Percentiles rank a stretch among this genome's conserved stretches.
Evolutionary conservation across 2,329 filamentous ascomycete species (phyloP).

Genomic region (Alternaria incomplexa): DNA sequence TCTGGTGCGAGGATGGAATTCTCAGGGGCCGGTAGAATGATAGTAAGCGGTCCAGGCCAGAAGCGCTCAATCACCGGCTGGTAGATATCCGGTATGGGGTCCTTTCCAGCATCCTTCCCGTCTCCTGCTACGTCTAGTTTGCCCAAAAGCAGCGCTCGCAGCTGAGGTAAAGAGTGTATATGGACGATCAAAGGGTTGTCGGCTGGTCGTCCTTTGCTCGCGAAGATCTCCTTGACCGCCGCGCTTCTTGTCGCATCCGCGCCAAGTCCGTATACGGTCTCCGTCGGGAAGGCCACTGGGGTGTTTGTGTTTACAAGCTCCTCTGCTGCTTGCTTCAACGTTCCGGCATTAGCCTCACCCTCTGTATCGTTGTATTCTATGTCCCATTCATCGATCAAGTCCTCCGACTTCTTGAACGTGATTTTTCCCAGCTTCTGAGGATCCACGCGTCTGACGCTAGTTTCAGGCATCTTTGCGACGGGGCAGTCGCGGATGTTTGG

Average conservation of each 20-base stretch:
- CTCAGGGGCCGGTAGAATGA: conserved; percentile 79
- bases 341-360: conserved; percentile 53
- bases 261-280: conserved; percentile 97
- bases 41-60: conserved; percentile 94
- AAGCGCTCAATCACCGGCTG: conserved; percentile 77
- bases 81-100: conserved; percentile 76
- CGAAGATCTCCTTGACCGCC: conserved; percentile 90
- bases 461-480: conserved; percentile 38
- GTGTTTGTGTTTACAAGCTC: conserved; percentile 69
- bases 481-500: conserved; percentile 4
- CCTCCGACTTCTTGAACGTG: conserved; percentile 35
- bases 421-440: conserved; percentile 49
- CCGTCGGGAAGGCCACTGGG: conserved; percentile 94
- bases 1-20: conserved; percentile 79
- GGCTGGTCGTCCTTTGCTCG: conserved; percentile 84
- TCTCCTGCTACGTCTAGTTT: conserved; percentile 10
- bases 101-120: conserved; percentile 18
- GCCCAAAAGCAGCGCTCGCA: conserved; percentile 65
- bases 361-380: conserved; percentile 35
- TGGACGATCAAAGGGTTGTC: conserved; percentile 98
- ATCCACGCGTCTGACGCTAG: conserved; percentile 48
- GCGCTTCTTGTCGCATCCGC: conserved; percentile 87
- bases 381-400: conserved; percentile 45
- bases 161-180: conserved; percentile 79
- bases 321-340: conserved; percentile 69